Conservation (phyloP, 805 yeast genomes). For the Cyberlindnera maclurae region DNA sequence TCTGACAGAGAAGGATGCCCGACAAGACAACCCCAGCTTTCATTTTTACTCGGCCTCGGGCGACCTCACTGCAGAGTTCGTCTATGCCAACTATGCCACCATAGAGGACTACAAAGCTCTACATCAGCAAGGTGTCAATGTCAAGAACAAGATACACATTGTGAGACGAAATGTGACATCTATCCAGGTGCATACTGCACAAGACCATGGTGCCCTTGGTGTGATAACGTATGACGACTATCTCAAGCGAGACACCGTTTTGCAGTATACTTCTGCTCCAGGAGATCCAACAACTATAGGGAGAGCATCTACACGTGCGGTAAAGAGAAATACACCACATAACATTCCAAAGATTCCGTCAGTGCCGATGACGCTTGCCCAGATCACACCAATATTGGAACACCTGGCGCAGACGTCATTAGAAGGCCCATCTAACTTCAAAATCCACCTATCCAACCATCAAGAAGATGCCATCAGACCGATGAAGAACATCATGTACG, state of each 20-base stretch:
- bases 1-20: conserved; percentile 36
- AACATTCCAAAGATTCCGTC: conserved; percentile 48
- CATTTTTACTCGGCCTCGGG: conserved; percentile 65
- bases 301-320: conserved; percentile 38
- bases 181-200: conserved; percentile 54
- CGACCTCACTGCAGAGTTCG: conserved; percentile 44
- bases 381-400: conserved; percentile 34
- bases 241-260: conserved; percentile 57
- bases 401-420: conserved; percentile 16
- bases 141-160: conserved; percentile 52
- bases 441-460: conserved; percentile 36
- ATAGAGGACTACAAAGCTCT: conserved; percentile 45
- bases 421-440: conserved; percentile 40
- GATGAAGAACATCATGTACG: conserved; percentile 42
- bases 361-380: conserved; percentile 40
- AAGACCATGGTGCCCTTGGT: conserved; percentile 54
- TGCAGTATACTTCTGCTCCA: conserved; percentile 50
- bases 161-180: conserved; percentile 52
- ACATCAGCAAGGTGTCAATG: conserved; percentile 31
- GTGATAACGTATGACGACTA: conserved; percentile 48
- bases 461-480: conserved; percentile 29
- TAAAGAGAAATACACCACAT: conserved; percentile 34
- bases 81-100: conserved; percentile 57
- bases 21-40: conserved; percentile 43
- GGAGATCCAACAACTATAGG: conserved; percentile 82